Conservation (phyloP, 1,284 basidiomycete genomes). For the Vanrija humicola region DNA sequence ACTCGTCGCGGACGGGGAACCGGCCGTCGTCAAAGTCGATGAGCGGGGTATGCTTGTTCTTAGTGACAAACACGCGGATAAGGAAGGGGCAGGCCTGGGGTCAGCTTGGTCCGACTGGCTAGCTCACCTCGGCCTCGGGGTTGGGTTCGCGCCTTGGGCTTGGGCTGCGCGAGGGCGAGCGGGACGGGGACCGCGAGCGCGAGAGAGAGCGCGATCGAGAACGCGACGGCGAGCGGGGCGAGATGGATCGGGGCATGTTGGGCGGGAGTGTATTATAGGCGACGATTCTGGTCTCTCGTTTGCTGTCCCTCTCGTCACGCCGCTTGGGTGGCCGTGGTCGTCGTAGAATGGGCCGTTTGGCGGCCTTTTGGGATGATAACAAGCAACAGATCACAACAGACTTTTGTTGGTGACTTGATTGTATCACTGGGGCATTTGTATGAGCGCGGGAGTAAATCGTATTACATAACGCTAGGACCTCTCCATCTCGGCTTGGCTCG, state of each 20-base stretch:
- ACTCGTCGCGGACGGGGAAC: conserved; percentile 38
- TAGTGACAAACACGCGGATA: conserved; percentile 42
- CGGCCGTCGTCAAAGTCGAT: conserved; percentile 39
- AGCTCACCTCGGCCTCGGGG: conserved; percentile 5
- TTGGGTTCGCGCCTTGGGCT: background rate
- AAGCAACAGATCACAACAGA: too few species aligned
- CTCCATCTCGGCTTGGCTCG: too few species aligned
- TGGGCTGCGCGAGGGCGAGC: conserved; percentile 4
- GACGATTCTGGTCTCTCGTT: too few species aligned
- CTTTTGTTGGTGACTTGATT: too few species aligned
- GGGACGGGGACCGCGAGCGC: conserved; percentile 3
- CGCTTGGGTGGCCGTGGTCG: too few species aligned
- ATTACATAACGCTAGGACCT: too few species aligned
- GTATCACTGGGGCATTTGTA: too few species aligned
- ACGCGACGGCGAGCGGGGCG: conserved; percentile 7
- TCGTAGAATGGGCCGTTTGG: too few species aligned
- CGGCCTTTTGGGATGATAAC: too few species aligned
- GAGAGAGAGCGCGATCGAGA: conserved; percentile 2
- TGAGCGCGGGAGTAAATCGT: too few species aligned
- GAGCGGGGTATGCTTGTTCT: conserved; percentile 37
- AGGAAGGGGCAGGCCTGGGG: conserved; percentile 32
- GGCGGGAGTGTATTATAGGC: too few species aligned
- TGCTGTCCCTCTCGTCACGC: too few species aligned
- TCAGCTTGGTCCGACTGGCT: background rate
- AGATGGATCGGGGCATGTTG: conserved; percentile 9